These are phyloP conservation scores for Coprinellus micaceus DNA, from an alignment of 768 basidiomycete species.

Conservation along the genomic window DNA sequence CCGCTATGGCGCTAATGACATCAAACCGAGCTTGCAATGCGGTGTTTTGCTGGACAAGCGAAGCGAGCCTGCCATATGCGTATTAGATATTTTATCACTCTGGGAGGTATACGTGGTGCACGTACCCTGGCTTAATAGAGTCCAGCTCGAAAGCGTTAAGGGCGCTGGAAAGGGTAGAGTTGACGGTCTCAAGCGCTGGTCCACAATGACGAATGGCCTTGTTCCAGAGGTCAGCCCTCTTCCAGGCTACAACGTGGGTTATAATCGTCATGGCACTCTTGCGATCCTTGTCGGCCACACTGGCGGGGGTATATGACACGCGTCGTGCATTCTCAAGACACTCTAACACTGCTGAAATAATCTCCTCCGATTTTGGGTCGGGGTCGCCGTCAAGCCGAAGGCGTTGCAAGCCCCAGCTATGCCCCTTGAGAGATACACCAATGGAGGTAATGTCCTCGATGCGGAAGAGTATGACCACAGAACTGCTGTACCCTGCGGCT, in stretches of 20 bases:
- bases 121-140: not conserved
- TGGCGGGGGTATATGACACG: no score
- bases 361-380: no score
- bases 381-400: no score
- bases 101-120: not conserved
- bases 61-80: not conserved
- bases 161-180: not conserved
- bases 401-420: no score
- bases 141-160: not conserved
- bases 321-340: no score
- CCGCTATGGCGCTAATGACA: no score
- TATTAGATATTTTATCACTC: not conserved
- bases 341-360: no score
- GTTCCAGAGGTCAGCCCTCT: constrained; percentile 19
- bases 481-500: constrained; percentile 15
- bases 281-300: no score
- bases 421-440: no score
- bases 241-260: constrained; percentile 16
- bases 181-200: not conserved
- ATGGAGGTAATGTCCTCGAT: constrained; percentile 14
- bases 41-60: no score
- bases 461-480: constrained; percentile 29
- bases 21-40: no score
- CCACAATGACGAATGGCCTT: constrained; percentile 11
- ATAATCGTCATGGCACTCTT: not conserved